Evolutionary conservation across 257 asterid genomes (phyloP).

Genomic region (Solanum tacnaense): DNA sequence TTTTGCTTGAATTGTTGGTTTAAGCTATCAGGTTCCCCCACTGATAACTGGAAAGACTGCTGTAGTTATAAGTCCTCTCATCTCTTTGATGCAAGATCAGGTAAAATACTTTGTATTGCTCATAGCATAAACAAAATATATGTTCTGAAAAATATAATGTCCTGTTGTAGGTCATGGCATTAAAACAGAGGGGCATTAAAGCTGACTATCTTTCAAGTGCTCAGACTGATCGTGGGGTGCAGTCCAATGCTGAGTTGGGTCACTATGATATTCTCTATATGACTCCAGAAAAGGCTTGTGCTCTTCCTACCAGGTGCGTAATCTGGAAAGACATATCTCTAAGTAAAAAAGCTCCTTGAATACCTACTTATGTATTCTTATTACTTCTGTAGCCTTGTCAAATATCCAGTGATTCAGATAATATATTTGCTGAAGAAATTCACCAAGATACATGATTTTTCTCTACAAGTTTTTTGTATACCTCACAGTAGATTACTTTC

Average conservation of each 20-base stretch:
- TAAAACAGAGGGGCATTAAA: constrained; percentile 74
- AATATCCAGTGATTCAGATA: not conserved
- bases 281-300: constrained; percentile 85
- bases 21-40: constrained; percentile 91
- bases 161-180: constrained; percentile 65
- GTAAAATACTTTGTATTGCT: constrained; percentile 13
- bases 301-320: constrained; percentile 46
- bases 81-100: constrained; percentile 97
- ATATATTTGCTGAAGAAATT: not conserved
- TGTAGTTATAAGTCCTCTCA: constrained; percentile 75
- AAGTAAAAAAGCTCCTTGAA: not conserved
- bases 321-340: not conserved
- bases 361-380: not conserved
- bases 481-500: not conserved
- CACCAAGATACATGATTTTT: not conserved
- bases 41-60: constrained; percentile 69
- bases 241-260: constrained; percentile 59
- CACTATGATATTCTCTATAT: constrained; percentile 54
- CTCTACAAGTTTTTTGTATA: not conserved
- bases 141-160: not conserved
- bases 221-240: constrained; percentile 50
- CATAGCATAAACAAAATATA: not conserved
- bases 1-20: constrained; percentile 5
- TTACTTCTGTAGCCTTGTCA: not conserved
- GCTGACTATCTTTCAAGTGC: constrained; percentile 89